These are phyloP conservation scores for Rasamsonia emersonii DNA, from an alignment of 2,329 filamentous ascomycete genomes.

Conservation along the genomic window DNA sequence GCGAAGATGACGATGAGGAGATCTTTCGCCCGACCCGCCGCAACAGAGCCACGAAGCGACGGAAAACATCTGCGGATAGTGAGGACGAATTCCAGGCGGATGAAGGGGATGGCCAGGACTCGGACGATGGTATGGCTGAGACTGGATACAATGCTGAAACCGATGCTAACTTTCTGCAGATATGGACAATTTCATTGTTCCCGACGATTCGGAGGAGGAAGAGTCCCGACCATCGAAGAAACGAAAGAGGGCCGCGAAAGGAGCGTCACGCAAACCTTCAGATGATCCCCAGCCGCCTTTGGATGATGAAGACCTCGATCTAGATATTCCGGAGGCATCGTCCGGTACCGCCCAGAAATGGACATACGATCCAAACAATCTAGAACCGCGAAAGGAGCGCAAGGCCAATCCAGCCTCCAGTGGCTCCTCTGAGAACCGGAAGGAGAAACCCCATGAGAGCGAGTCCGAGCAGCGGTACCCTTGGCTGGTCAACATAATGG, in stretches of 20 bases:
- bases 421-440: slow-evolving; percentile 28
- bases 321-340: slow-evolving; percentile 45
- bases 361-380: slow-evolving; percentile 60
- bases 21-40: slow-evolving; percentile 53
- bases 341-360: slow-evolving; percentile 70
- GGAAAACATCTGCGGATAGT: slow-evolving; percentile 58
- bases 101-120: slow-evolving; percentile 38
- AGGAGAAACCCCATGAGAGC: slow-evolving; percentile 64
- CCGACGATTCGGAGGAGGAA: slow-evolving; percentile 80
- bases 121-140: slow-evolving; percentile 41
- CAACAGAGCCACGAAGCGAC: slow-evolving; percentile 45
- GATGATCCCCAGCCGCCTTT: slow-evolving; percentile 43
- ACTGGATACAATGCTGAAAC: too few relatives aligned
- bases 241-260: slow-evolving; percentile 55
- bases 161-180: slow-evolving; percentile 52
- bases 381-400: slow-evolving; percentile 43
- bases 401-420: slow-evolving; percentile 28
- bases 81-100: slow-evolving; percentile 58
- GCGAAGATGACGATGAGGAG: slow-evolving; percentile 60
- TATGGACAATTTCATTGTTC: slow-evolving; percentile 78
- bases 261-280: slow-evolving; percentile 28
- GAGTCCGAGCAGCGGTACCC: slow-evolving; percentile 81
- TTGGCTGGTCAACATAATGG: slow-evolving; percentile 79
- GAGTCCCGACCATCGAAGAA: slow-evolving; percentile 57
- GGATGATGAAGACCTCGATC: slow-evolving; percentile 46